Conservation (phyloP, 1,284 basidiomycete genomes). For the Malassezia obtusa region DNA sequence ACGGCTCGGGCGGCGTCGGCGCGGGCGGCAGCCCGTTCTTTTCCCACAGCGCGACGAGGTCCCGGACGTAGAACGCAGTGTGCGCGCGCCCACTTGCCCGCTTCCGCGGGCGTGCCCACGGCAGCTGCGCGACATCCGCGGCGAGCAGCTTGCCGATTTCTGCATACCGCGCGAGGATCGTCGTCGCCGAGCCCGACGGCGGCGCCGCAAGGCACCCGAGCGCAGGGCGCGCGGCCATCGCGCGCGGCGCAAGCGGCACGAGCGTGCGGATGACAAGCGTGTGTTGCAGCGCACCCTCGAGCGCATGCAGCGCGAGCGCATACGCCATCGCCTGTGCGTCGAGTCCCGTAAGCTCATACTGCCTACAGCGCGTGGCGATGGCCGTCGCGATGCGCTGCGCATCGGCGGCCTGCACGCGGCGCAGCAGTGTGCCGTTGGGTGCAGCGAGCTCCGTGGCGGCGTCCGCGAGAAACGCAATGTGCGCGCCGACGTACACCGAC, state of each 20-base stretch:
- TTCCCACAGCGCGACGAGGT: background rate
- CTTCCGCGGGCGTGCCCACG: constrained; percentile 7
- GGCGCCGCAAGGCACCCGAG: background rate
- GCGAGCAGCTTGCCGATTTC: constrained; percentile 12
- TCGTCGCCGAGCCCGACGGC: background rate
- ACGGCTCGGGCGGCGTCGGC: background rate
- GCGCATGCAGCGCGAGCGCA: constrained; percentile 15
- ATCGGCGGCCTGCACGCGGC: background rate
- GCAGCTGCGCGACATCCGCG: background rate
- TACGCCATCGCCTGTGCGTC: constrained; percentile 11
- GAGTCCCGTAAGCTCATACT: background rate
- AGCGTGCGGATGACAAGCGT: constrained; percentile 3
- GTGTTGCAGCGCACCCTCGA: constrained; percentile 4
- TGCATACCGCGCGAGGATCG: constrained; percentile 15
- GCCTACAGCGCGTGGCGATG: background rate
- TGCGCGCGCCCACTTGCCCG: background rate
- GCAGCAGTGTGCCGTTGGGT: background rate
- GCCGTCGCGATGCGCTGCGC: background rate
- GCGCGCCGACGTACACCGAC: background rate
- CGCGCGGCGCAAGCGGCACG: background rate
- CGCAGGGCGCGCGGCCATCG: background rate
- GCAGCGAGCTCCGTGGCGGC: background rate
- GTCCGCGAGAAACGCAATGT: background rate
- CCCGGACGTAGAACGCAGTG: background rate
- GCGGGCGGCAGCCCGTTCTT: background rate